Evolutionary conservation across 1,284 basidiomycete genomes (phyloP).

Genomic region (Cutaneotrichosporon sp.): DNA sequence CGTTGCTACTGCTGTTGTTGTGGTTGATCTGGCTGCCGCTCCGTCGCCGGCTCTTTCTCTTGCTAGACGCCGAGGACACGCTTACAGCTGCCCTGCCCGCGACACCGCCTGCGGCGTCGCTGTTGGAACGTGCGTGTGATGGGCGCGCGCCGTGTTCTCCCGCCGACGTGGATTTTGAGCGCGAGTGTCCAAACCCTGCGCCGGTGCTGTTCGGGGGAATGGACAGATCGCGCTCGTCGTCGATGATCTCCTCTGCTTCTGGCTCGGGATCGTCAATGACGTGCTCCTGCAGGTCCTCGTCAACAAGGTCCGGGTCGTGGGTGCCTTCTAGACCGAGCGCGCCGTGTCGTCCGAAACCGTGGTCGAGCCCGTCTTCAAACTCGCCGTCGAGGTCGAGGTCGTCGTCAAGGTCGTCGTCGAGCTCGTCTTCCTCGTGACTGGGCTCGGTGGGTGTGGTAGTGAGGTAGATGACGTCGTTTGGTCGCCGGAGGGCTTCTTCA

Average conservation of each 20-base stretch:
- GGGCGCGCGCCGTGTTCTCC: too few species aligned
- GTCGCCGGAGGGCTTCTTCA: constrained; percentile 31
- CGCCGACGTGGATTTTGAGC: too few species aligned
- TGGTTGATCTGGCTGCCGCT: too few species aligned
- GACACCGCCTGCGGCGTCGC: too few species aligned
- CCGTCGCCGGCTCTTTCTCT: too few species aligned
- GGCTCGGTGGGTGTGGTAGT: constrained; percentile 17
- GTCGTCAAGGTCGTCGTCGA: constrained; percentile 1
- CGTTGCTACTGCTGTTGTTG: too few species aligned
- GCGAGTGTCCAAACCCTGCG: too few species aligned
- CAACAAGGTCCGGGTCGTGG: neutral
- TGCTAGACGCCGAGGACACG: too few species aligned
- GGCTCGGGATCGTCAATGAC: neutral
- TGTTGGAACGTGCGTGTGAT: too few species aligned
- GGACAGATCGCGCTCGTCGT: neutral
- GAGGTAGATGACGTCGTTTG: constrained; percentile 32
- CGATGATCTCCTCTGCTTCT: neutral
- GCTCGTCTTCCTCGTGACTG: constrained; percentile 11
- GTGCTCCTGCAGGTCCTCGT: too few species aligned
- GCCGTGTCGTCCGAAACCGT: neutral
- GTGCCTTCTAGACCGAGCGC: neutral
- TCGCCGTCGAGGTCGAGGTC: neutral
- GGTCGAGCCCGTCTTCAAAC: neutral
- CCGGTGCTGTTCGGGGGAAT: too few species aligned
- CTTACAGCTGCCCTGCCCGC: too few species aligned